Evolutionary conservation across 2,329 filamentous ascomycete genomes (phyloP), one percentile per base, ranked within the genome.

Genomic region (Xylariomycetidae sp.): DNA sequence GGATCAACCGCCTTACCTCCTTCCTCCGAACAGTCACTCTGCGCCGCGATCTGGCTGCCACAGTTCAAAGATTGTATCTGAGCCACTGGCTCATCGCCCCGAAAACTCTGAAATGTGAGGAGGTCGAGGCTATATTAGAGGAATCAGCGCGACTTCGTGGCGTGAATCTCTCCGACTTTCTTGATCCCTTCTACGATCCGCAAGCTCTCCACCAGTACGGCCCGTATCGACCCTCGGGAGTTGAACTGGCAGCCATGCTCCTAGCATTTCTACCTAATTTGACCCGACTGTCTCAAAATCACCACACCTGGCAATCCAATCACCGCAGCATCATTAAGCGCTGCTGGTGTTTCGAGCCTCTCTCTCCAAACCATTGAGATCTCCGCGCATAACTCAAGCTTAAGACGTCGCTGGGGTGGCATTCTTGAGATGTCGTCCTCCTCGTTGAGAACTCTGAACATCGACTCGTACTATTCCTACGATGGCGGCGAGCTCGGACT

Each of bases 1-100:
- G 42, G 45, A 33, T 39, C 13, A 25, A 41, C 19, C 40, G 48
- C 18, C 45, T 50, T 6, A 36, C 31, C 18, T 34, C 28, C 4
- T 53, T 53, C 27, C 31, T 53, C 20, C 42, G 38, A 16, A 50
- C 46, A 12, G 35, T 50, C n/a, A 33, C 37, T 5, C 19, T 17
- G 18, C 38, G 43, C 17, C 34, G 22, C 25, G 48, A 50, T 23
- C 36, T 49, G 12, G 46, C 48, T 30, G 16, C 10, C 14, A 9
- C 13, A 14, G 28, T 30, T 5, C 14, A 19, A 19, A 18, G 16
- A 5, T 18, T 30, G 5, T 30, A 30, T 30, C 28, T 30, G 12
- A 30, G 28, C 28, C 4, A 18, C 16, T 17, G 3, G 16, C 28
- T 30, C 16, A 9, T 18, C 5, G 28, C n/a, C n/a, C n/a, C n/a